Evolutionary conservation across 148 eudicot genomes (phyloP).

Genomic region (Pharnaceum exiguum): DNA sequence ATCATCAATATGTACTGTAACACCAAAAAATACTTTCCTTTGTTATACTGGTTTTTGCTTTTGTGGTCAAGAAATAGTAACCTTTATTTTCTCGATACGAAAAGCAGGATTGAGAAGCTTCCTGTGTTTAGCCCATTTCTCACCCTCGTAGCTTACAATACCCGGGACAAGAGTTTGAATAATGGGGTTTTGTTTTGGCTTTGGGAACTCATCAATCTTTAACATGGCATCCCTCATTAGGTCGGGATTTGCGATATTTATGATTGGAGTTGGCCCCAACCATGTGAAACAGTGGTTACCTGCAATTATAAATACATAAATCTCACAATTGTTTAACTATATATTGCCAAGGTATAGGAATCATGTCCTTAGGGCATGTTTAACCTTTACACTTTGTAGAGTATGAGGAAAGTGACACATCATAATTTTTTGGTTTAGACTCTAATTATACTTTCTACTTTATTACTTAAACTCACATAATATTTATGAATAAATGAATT

Average conservation of each 20-base stretch:
- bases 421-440: no score
- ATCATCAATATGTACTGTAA: no score
- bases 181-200: slow-evolving; percentile 7
- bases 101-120: slow-evolving; percentile 31
- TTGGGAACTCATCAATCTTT: slow-evolving; percentile 13
- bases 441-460: no score
- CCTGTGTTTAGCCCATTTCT: slow-evolving; percentile 33
- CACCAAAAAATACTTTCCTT: no score
- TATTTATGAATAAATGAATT: no score
- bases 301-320: no score
- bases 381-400: no score
- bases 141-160: slow-evolving; percentile 17
- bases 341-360: no score
- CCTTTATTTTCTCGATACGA: slow-evolving; percentile 23
- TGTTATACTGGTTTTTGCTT: not conserved
- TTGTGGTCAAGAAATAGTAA: not conserved
- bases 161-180: slow-evolving; percentile 15
- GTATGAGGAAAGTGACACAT: no score
- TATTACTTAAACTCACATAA: no score
- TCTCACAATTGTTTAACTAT: no score
- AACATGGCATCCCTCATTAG: slow-evolving; percentile 17
- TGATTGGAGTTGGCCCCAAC: slow-evolving; percentile 16
- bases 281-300: slow-evolving; percentile 12
- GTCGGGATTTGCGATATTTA: slow-evolving; percentile 13
- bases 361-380: no score